phyloP scores from a whole-genome alignment of 225 moss, liverwort and hornwort genomes.

The Asterella californica region DNA sequence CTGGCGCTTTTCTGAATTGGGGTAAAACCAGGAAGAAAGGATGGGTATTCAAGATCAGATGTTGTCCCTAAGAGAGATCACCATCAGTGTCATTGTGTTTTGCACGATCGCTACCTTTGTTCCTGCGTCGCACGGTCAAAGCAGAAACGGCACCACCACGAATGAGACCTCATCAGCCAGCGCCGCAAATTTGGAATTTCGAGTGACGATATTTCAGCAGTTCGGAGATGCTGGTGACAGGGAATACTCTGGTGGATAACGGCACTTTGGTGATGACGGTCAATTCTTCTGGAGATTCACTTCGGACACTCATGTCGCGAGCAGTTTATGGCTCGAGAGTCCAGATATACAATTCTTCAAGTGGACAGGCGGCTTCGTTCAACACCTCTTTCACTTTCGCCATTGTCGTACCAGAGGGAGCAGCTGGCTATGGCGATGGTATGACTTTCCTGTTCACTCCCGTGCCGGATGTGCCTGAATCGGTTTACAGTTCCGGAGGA shows the following conservation, averaged over 20 bases:
- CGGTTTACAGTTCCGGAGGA: neutral
- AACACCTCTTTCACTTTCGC: conserved; percentile 20
- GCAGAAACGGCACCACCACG: neutral
- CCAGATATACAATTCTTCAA: conserved; percentile 6
- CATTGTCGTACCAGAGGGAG: neutral
- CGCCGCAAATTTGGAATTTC: neutral
- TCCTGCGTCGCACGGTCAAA: neutral
- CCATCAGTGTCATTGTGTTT: neutral
- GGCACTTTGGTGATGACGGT: conserved; percentile 4
- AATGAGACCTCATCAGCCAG: neutral
- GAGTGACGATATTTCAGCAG: neutral
- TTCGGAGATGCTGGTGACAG: neutral
- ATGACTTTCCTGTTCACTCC: conserved; percentile 18
- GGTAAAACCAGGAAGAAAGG: neutral
- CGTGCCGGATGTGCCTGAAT: neutral
- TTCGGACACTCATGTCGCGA: neutral
- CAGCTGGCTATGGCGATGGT: neutral
- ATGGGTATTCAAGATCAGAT: neutral
- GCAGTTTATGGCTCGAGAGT: conserved; percentile 6
- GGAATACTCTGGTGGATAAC: neutral
- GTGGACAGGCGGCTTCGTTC: conserved; percentile 18
- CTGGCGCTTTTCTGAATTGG: too few species aligned
- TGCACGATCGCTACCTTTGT: neutral
- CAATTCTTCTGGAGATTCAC: neutral
- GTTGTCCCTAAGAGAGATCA: neutral